Base-by-base conservation (phyloP, 495 filamentous ascomycete species). In the Neurospora cerealis region DNA sequence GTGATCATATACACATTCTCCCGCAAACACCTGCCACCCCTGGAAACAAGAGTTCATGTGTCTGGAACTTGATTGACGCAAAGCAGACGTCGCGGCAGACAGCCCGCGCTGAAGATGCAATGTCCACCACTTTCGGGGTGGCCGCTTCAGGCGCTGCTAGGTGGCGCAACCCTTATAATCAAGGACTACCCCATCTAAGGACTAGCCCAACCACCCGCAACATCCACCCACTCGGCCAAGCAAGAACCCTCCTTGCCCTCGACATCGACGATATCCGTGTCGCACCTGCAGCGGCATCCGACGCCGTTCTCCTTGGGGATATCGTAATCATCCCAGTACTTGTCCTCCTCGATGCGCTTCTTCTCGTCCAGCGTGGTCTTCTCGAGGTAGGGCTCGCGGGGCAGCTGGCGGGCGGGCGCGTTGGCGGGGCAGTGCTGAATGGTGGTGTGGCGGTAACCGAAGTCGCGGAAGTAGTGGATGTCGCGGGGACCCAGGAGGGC, bases 341-440 rank as follows among this genome's bases (percentile, higher is more conserved):
- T 91, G 76, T 98, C 96, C 83, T 99, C 96, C 83, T 97, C 94
- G 74, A 90, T 89, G 40, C 95, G 91, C 83, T 92, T 91, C 83
- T 93, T 93, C 81, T 94, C 92, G 76, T 98, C 93, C 17, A 86
- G 79, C 1, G 94, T 97, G 21, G 93, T 96, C 85, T 82, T 88
- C 82, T 98, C 96, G 34, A 97, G 88, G 78, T 86, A 98, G 9
- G 93, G 93, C 69, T 90, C 87, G 70, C 93, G 89, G 21, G 93
- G 88, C 40, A 97, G 86, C 82, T 99, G 96, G 17, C 93, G 91
- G 24, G 92, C 91, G 5, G 95, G 96, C 13, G 96, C 96, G 81
- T 99, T 99, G 70, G 94, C 94, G 1, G 96, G 96, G 81, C 96
- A 99, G 84, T 99, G 96, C 83, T 98, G 96, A 81, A 99, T 99